Evolutionary conservation across 2,329 filamentous ascomycete species (phyloP), one percentile per base, ranked within the genome.

Genomic region (Paramyrothecium sp.): DNA sequence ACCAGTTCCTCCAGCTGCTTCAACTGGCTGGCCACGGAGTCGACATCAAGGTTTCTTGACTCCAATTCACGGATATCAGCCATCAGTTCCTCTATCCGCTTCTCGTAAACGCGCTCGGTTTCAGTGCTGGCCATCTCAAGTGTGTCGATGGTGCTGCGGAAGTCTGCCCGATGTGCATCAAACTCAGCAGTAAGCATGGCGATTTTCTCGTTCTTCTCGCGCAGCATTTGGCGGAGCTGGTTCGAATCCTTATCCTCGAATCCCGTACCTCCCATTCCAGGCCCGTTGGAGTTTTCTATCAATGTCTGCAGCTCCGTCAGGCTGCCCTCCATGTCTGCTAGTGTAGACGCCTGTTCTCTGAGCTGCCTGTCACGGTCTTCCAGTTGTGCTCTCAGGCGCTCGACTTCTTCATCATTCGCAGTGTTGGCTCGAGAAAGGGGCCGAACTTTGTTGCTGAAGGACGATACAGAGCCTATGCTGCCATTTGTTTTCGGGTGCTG

Each of bases 141-240:
- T 0, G 94, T 97, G 75, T 99, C 95, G 60, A 99, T 95, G 19
- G 95, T 99, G 72, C 91, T 97, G 63, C 95, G 83, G 75, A 99
- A 99, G 73, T 99, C 95, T 19, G 95, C 94, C 58, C 95, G 85
- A 71, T 99, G 94, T 11, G 89, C 87, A 69, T 99, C 95, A 67
- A 99, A 99, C 70, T 99, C 95, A 10, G 91, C 86, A 1, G 93
- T 98, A 64, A 99, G 83, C 80, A 94, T 88, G 23, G 89, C 88
- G 63, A 99, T 97, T 78, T 93, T 97, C 58, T 99, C 95, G 67
- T 97, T 97, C 82, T 96, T 97, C 75, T 99, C 95, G 22, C 91
- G 85, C 55, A 99, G 76, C 65, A 96, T 76, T n/a, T 89, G 85
- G 55, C 93, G 87, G 57, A 99, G 80, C 69, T 96, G 90, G 5